Percentiles rank a stretch among this genome's conserved stretches.
Conservation (phyloP, 768 basidiomycete genomes). For the Amanita subjunquillea region DNA sequence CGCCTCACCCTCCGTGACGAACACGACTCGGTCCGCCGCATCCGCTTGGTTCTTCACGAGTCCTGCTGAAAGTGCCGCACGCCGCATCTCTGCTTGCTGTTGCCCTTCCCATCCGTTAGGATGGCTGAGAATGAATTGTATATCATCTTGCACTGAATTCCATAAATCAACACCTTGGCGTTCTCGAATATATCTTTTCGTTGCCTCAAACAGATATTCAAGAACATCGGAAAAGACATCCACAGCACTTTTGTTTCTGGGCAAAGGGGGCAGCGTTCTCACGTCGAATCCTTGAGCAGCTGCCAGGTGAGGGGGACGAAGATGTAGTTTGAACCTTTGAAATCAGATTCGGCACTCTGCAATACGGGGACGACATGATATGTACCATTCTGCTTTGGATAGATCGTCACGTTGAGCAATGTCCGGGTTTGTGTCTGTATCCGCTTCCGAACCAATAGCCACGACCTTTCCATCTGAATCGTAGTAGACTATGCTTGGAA, state of each 20-base stretch:
- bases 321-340: slow-evolving; percentile 11
- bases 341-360: too few relatives aligned
- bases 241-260: slow-evolving; percentile 26
- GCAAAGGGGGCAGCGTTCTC: slow-evolving; percentile 25
- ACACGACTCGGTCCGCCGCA: slow-evolving; percentile 28
- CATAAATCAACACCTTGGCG: slow-evolving; percentile 30
- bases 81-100: slow-evolving; percentile 39
- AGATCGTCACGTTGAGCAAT: neutral
- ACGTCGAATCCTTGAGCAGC: neutral
- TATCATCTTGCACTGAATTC: slow-evolving; percentile 25
- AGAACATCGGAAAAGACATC: slow-evolving; percentile 39
- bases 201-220: slow-evolving; percentile 29
- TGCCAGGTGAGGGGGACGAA: slow-evolving; percentile 2
- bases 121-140: slow-evolving; percentile 39
- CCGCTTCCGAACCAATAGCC: slow-evolving; percentile 4
- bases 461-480: neutral
- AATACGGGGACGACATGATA: neutral
- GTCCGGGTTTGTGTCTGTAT: slow-evolving; percentile 1
- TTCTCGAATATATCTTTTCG: slow-evolving; percentile 30
- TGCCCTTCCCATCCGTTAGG: slow-evolving; percentile 49
- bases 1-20: slow-evolving; percentile 49
- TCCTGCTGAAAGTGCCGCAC: slow-evolving; percentile 34
- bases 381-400: neutral
- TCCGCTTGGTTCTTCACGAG: slow-evolving; percentile 23
- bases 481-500: slow-evolving; percentile 6